These are phyloP conservation scores for Hypsizygus marmoreus DNA, from an alignment of 768 basidiomycete species.

Conservation along the genomic window DNA sequence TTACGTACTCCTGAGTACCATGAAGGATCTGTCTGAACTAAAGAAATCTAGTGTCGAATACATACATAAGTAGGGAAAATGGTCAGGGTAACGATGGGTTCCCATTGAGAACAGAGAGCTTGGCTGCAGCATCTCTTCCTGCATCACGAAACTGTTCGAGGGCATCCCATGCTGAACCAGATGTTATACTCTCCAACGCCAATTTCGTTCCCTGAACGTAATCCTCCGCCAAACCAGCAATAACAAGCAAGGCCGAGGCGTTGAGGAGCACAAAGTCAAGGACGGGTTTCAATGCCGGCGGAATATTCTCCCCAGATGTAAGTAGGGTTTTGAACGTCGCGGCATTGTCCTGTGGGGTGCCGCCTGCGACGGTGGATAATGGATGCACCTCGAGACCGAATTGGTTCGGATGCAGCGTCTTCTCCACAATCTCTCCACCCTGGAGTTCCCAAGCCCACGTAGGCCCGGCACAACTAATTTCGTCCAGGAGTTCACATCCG, in stretches of 20 bases:
- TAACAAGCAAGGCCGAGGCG: slow-evolving; percentile 83
- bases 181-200: slow-evolving; percentile 61
- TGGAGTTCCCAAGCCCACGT: slow-evolving; percentile 84
- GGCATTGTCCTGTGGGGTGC: slow-evolving; percentile 81
- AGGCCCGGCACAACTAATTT: slow-evolving; percentile 92
- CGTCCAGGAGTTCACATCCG: slow-evolving; percentile 88
- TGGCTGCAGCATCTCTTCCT: slow-evolving; percentile 31
- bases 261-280: slow-evolving; percentile 91
- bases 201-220: slow-evolving; percentile 71
- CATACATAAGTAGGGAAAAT: not conserved
- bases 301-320: slow-evolving; percentile 55
- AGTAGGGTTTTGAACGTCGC: slow-evolving; percentile 68
- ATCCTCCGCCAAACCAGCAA: slow-evolving; percentile 73
- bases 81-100: not conserved
- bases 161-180: slow-evolving; percentile 62
- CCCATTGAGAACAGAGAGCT: not conserved
- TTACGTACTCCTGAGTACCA: no score
- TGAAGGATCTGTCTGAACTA: no score
- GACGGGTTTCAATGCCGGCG: slow-evolving; percentile 60
- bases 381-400: slow-evolving; percentile 81
- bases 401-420: slow-evolving; percentile 62
- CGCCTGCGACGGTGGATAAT: slow-evolving; percentile 69
- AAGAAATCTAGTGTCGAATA: no score
- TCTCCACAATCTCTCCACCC: slow-evolving; percentile 64
- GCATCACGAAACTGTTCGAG: slow-evolving; percentile 51